Conservation (phyloP, 1,139 yeast genomes). For the Sugiyamaella japonica region DNA sequence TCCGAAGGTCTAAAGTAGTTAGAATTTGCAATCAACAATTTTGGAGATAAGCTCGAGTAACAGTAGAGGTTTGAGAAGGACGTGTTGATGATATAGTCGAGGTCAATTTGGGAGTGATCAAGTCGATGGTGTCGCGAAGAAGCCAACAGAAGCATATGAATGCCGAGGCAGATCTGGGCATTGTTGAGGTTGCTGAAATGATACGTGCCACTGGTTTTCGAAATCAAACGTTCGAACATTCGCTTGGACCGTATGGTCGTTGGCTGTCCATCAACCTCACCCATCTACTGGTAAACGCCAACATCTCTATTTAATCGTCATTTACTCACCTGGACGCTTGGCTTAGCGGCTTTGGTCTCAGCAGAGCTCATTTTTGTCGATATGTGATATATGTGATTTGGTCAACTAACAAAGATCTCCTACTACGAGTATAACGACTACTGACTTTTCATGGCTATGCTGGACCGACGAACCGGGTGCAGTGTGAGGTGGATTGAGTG, state of each 20-base stretch:
- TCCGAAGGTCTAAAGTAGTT: constrained; percentile 84
- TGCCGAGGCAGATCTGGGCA: too few relatives aligned
- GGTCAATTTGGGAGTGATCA: too few relatives aligned
- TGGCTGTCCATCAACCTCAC: constrained; percentile 4
- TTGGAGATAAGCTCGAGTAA: too few relatives aligned
- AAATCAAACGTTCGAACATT: too few relatives aligned
- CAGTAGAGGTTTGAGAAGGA: background rate
- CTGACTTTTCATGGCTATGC: constrained; percentile 12
- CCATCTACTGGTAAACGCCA: background rate
- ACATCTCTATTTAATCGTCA: background rate
- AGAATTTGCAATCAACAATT: background rate
- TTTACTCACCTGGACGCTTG: constrained; percentile 40
- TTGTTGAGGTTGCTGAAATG: too few relatives aligned
- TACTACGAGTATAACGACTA: background rate
- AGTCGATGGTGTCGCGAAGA: too few relatives aligned
- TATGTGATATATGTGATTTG: constrained; percentile 15
- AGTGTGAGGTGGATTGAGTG: background rate
- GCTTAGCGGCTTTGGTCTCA: constrained; percentile 31
- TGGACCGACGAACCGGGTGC: constrained; percentile 3
- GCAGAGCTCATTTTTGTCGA: constrained; percentile 27
- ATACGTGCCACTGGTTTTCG: too few relatives aligned
- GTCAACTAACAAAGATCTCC: constrained; percentile 14
- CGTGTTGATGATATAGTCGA: background rate
- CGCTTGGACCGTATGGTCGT: too few relatives aligned
- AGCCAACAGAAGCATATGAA: too few relatives aligned